Conservation (phyloP, 2,329 filamentous ascomycete species). For the Teratosphaeria zuluensis region DNA sequence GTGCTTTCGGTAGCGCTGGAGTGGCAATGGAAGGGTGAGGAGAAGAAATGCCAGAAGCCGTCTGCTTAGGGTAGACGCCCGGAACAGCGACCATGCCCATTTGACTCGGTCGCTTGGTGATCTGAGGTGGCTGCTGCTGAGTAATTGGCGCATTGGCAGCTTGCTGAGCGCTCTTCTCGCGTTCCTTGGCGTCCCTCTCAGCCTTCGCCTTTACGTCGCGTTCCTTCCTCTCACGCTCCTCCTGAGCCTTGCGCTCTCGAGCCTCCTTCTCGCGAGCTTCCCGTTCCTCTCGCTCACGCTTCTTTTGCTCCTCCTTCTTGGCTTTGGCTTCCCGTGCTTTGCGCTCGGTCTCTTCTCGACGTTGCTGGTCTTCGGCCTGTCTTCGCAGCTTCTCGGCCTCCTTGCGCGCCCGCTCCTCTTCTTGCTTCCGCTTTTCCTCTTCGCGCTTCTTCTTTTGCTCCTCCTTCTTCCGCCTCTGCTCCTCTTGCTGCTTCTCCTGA, state of each 20-base stretch:
- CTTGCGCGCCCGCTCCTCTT: constrained; percentile 76
- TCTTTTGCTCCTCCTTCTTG: constrained; percentile 59
- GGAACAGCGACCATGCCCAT: constrained; percentile 46
- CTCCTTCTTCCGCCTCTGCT: constrained; percentile 72
- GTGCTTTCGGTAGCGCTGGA: constrained; percentile 71
- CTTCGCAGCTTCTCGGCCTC: constrained; percentile 76
- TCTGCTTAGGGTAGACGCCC: constrained; percentile 44
- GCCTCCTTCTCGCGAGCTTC: constrained; percentile 63
- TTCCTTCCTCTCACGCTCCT: constrained; percentile 49
- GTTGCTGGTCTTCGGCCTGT: constrained; percentile 73
- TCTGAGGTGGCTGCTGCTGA: constrained; percentile 29
- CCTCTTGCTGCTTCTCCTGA: constrained; percentile 70
- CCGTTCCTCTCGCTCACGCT: constrained; percentile 61
- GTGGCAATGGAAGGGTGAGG: constrained; percentile 72
- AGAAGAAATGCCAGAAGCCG: constrained; percentile 52
- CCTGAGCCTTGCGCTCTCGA: constrained; percentile 55
- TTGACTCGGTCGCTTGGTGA: constrained; percentile 50
- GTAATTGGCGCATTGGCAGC: constrained; percentile 15
- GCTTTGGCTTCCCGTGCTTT: constrained; percentile 81
- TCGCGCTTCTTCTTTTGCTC: constrained; percentile 89
- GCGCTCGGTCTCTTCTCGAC: constrained; percentile 74
- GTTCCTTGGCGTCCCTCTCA: constrained; percentile 31
- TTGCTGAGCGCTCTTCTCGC: constrained; percentile 33
- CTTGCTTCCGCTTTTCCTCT: constrained; percentile 77
- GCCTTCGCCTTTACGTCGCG: constrained; percentile 45